phyloP scores from a whole-genome alignment of 257 asterid genomes.

The Nicotiana noctiflora region DNA sequence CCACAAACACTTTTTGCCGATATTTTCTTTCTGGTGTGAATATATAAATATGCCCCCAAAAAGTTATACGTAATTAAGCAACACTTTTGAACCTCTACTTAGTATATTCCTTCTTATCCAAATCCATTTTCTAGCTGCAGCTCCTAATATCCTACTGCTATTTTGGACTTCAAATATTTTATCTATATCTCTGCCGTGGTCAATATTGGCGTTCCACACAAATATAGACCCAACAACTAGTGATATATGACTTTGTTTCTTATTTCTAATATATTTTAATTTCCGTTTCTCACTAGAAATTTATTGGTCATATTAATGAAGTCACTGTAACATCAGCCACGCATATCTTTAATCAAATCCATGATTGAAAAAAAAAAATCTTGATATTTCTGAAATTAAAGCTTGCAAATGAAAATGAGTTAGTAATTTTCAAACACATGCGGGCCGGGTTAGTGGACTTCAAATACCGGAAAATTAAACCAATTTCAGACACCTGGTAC shows the following conservation, averaged over 20 bases:
- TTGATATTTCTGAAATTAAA: not conserved
- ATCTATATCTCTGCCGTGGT: not conserved
- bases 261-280: not conserved
- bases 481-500: not conserved
- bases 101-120: slow-evolving; percentile 1
- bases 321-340: not conserved
- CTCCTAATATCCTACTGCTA: not conserved
- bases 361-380: not conserved
- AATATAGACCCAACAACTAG: slow-evolving; percentile 1
- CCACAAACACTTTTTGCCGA: not conserved
- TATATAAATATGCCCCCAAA: not conserved
- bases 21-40: not conserved
- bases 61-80: not conserved
- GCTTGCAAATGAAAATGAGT: not conserved
- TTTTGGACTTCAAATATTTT: slow-evolving; percentile 9
- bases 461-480: not conserved
- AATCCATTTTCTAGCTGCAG: not conserved
- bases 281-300: not conserved
- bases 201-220: slow-evolving; percentile 2
- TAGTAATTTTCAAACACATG: not conserved
- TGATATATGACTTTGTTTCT: slow-evolving; percentile 4
- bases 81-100: not conserved
- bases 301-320: not conserved
- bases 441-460: not conserved
- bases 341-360: not conserved